Conservation (phyloP, 2,329 filamentous ascomycete genomes). For the Dactylellina leptospora region DNA sequence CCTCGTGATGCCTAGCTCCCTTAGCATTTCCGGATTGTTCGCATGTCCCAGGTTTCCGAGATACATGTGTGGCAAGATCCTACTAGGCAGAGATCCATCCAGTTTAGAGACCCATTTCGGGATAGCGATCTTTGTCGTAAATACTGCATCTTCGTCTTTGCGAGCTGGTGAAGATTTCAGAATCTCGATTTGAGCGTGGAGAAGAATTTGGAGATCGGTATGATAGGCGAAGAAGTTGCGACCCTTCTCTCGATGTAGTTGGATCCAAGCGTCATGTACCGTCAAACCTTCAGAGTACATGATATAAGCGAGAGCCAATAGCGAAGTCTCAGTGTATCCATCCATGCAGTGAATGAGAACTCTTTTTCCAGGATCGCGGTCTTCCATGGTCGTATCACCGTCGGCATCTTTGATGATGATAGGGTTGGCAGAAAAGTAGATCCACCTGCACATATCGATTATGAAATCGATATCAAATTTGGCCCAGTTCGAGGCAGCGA, state of each 20-base stretch:
- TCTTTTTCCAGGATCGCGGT: constrained; percentile 67
- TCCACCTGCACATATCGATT: constrained; percentile 86
- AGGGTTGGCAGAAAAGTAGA: constrained; percentile 66
- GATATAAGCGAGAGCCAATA: constrained; percentile 88
- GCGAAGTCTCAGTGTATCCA: constrained; percentile 92
- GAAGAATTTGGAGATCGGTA: constrained; percentile 74
- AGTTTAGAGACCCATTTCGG: constrained; percentile 83
- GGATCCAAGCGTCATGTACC: constrained; percentile 85
- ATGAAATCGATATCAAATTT: constrained; percentile 84
- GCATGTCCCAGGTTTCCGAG: constrained; percentile 91
- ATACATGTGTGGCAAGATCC: constrained; percentile 93
- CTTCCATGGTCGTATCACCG: constrained; percentile 55
- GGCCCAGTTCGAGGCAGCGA: constrained; percentile 83
- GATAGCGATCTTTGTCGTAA: constrained; percentile 59
- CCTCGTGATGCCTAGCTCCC: constrained; percentile 81
- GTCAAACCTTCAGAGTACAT: constrained; percentile 87
- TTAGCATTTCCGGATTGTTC: constrained; percentile 86
- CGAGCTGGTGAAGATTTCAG: constrained; percentile 53
- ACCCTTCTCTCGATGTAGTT: constrained; percentile 78
- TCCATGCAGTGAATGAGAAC: constrained; percentile 91
- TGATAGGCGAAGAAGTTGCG: constrained; percentile 98
- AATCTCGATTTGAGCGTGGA: constrained; percentile 55
- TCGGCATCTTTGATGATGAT: constrained; percentile 61
- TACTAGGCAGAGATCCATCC: constrained; percentile 89
- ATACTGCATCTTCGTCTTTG: constrained; percentile 27